phyloP scores from a whole-genome alignment of 2,329 filamentous ascomycete genomes.

The Fusarium nanum region DNA sequence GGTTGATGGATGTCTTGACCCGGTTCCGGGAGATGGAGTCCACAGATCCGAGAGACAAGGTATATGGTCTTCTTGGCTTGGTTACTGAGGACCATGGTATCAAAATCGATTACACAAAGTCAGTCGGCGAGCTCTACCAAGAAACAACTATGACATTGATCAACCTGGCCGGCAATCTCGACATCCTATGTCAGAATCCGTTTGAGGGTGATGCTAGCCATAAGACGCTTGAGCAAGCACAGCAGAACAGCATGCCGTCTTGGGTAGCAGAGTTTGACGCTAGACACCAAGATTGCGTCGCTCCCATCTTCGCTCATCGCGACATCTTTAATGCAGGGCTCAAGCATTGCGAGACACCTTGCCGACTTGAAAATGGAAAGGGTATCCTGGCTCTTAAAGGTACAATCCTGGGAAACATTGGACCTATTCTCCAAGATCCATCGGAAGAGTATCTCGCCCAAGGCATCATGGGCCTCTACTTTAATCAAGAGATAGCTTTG shows the following conservation, averaged over 20 bases:
- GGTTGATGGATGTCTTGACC: slow-evolving; percentile 8
- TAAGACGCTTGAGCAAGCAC: accelerated
- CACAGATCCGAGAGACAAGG: slow-evolving; percentile 11
- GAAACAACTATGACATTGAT: slow-evolving; percentile 2
- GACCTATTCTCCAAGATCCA: not conserved
- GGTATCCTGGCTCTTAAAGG: not conserved
- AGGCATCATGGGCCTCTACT: not conserved
- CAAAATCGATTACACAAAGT: slow-evolving; percentile 3
- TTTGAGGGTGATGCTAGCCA: not conserved
- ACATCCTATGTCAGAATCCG: slow-evolving; percentile 27
- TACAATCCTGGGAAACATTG: not conserved
- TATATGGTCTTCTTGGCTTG: slow-evolving; percentile 18
- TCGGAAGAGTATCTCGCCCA: accelerated
- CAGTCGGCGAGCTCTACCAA: not conserved
- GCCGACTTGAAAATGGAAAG: not conserved
- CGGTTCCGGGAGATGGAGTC: slow-evolving; percentile 16
- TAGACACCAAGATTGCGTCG: not conserved
- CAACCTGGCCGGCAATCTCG: slow-evolving; percentile 7
- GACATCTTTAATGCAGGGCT: too few species aligned
- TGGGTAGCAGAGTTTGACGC: slow-evolving; percentile 18
- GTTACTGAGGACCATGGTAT: slow-evolving; percentile 24
- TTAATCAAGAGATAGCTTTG: not conserved
- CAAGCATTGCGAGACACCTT: too few species aligned
- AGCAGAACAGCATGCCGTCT: not conserved
- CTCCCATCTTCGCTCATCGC: not conserved